phyloP scores from a whole-genome alignment of 1,139 yeast species.

The Debaryomycetaceae sp. region DNA sequence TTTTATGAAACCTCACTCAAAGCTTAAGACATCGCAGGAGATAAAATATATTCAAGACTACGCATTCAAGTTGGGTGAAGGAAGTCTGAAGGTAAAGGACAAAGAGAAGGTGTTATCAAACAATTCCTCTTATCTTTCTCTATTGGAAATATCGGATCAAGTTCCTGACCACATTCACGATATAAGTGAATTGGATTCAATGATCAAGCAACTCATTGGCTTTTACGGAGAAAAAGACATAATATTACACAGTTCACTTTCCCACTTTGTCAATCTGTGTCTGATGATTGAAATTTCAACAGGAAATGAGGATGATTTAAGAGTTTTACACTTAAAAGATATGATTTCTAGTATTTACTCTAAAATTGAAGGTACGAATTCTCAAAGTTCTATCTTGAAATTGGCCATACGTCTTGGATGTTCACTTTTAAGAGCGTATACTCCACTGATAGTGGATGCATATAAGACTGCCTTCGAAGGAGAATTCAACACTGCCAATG shows the following conservation, averaged over 20 bases:
- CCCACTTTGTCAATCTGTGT: background rate
- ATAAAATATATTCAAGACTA: conserved; percentile 23
- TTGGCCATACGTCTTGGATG: conserved; percentile 19
- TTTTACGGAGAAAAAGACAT: conserved; percentile 31
- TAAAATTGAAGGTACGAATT: background rate
- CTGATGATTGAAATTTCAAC: background rate
- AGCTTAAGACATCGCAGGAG: conserved; percentile 8
- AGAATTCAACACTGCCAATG: conserved; percentile 14
- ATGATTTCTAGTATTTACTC: background rate
- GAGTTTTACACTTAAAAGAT: background rate
- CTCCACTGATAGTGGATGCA: conserved; percentile 8
- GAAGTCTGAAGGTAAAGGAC: conserved; percentile 5
- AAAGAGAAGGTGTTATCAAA: background rate
- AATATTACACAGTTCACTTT: conserved; percentile 3
- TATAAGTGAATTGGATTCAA: conserved; percentile 44
- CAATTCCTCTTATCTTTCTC: conserved; percentile 13
- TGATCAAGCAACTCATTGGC: conserved; percentile 46
- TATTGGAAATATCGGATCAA: conserved; percentile 23
- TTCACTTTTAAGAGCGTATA: conserved; percentile 23
- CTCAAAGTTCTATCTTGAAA: background rate
- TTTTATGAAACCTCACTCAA: background rate
- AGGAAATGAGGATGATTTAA: background rate
- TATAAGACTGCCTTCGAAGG: conserved; percentile 10
- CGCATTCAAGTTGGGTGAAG: conserved; percentile 30
- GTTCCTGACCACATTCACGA: conserved; percentile 26